Percentiles rank a stretch among this genome's conserved stretches.
These are phyloP conservation scores for Wallacemonas sp. DNA, from an alignment of 208 protist species.

Conservation along the genomic window DNA sequence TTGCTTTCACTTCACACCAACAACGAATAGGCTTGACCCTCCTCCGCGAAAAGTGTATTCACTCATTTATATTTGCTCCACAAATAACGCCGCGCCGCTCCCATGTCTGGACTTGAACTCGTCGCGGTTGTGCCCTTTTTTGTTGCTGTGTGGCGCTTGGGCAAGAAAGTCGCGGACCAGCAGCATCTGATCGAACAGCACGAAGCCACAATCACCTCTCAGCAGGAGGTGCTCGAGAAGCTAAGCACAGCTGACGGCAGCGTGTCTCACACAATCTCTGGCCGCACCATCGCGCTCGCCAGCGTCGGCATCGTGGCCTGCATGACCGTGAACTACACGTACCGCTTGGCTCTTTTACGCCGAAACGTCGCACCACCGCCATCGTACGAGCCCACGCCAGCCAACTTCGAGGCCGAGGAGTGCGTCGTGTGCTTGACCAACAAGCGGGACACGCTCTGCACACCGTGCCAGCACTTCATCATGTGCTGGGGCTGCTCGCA, in stretches of 20 bases:
- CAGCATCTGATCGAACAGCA: slow-evolving; percentile 62
- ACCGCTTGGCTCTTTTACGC: neutral
- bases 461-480: slow-evolving; percentile 69
- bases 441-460: slow-evolving; percentile 66
- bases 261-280: slow-evolving; percentile 1
- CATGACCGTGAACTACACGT: slow-evolving; percentile 34
- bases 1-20: slow-evolving; percentile 7
- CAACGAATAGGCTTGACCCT: too few relatives aligned
- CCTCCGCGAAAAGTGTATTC: too few relatives aligned
- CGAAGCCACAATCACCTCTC: slow-evolving; percentile 52
- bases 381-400: slow-evolving; percentile 46
- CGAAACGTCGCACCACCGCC: slow-evolving; percentile 34
- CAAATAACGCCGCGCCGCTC: too few relatives aligned
- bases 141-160: slow-evolving; percentile 56
- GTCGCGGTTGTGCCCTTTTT: slow-evolving; percentile 54
- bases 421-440: slow-evolving; percentile 70
- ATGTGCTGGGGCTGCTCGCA: slow-evolving; percentile 69
- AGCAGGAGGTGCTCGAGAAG: slow-evolving; percentile 59
- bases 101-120: slow-evolving; percentile 32
- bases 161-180: slow-evolving; percentile 52
- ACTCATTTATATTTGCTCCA: too few relatives aligned
- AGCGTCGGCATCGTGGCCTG: slow-evolving; percentile 22
- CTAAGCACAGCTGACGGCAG: neutral
- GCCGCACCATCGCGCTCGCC: slow-evolving; percentile 16
- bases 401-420: slow-evolving; percentile 56